Percentiles rank a stretch among this genome's conserved stretches.
These are phyloP conservation scores for Pochonia chlamydosporia DNA, from an alignment of 2,329 filamentous ascomycete species.

Conservation along the genomic window DNA sequence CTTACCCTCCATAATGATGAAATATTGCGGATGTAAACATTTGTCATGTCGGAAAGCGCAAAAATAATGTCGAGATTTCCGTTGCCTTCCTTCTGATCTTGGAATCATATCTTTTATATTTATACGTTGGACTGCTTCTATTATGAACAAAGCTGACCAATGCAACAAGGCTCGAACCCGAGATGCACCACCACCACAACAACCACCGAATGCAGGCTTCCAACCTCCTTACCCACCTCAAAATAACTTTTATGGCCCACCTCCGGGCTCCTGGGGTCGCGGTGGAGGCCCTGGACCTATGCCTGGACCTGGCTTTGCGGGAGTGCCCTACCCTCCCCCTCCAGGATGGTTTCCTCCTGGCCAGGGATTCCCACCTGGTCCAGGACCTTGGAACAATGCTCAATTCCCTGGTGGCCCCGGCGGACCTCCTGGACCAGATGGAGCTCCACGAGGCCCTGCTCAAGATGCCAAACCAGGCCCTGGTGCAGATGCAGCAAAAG, in stretches of 20 bases:
- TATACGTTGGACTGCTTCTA: conserved; percentile 5
- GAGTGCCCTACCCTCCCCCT: conserved; percentile 72
- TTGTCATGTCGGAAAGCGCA: conserved; percentile 84
- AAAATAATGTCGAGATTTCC: conserved; percentile 95
- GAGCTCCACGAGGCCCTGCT: conserved; percentile 44
- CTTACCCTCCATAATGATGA: conserved; percentile 64
- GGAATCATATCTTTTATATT: conserved; percentile 8
- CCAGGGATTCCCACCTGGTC: conserved; percentile 67
- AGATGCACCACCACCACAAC: conserved; percentile 26
- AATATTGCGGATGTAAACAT: conserved; percentile 96
- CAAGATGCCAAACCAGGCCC: conserved; percentile 42
- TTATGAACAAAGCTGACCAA: conserved; percentile 15
- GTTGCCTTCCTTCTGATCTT: conserved; percentile 99
- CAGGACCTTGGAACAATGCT: conserved; percentile 51
- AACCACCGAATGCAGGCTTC: conserved; percentile 30
- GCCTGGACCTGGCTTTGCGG: conserved; percentile 54
- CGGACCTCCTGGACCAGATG: conserved; percentile 56
- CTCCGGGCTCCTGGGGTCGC: conserved; percentile 49
- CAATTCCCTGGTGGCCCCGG: conserved; percentile 55
- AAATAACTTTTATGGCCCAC: conserved; percentile 45
- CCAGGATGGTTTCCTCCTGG: conserved; percentile 75
- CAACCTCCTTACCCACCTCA: conserved; percentile 36
- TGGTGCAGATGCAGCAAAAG: conserved; percentile 41
- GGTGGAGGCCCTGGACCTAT: conserved; percentile 51
- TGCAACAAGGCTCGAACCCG: conserved; percentile 33